Evolutionary conservation across 2,329 filamentous ascomycete species (phyloP).

Genomic region (Calonectria crousiana): DNA sequence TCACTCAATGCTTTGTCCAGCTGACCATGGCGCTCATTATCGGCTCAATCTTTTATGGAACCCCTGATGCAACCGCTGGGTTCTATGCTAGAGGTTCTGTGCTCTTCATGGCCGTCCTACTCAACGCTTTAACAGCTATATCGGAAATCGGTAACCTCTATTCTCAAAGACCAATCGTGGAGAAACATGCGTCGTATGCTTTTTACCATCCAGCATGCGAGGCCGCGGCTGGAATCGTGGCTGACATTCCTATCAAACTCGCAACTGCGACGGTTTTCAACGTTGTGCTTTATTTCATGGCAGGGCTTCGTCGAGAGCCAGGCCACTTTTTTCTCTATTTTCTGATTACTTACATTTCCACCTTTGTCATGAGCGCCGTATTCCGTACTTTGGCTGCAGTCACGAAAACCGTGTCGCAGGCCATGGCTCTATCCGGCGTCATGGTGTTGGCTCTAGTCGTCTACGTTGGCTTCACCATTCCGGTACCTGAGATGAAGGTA

Average conservation of each 20-base stretch:
- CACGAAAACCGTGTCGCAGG: conserved; percentile 74
- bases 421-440: conserved; percentile 65
- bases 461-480: conserved; percentile 43
- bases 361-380: conserved; percentile 80
- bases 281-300: conserved; percentile 69
- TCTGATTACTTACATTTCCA: conserved; percentile 75
- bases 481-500: conserved; percentile 59
- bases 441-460: conserved; percentile 66
- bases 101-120: conserved; percentile 70
- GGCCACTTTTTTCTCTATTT: conserved; percentile 83
- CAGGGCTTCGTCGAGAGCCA: conserved; percentile 66
- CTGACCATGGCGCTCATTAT: conserved; percentile 71
- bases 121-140: conserved; percentile 70
- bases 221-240: conserved; percentile 65
- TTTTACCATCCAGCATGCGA: conserved; percentile 66
- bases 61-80: conserved; percentile 60
- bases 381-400: conserved; percentile 81
- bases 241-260: conserved; percentile 71
- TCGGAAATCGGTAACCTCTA: conserved; percentile 64
- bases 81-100: conserved; percentile 68
- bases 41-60: conserved; percentile 70
- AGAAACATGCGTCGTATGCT: conserved; percentile 62
- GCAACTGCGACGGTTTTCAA: conserved; percentile 63
- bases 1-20: conserved; percentile 60
- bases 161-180: conserved; percentile 60